phyloP scores from a whole-genome alignment of 192 early-diverging fungal species.

The Umbelopsis ramanniana region DNA sequence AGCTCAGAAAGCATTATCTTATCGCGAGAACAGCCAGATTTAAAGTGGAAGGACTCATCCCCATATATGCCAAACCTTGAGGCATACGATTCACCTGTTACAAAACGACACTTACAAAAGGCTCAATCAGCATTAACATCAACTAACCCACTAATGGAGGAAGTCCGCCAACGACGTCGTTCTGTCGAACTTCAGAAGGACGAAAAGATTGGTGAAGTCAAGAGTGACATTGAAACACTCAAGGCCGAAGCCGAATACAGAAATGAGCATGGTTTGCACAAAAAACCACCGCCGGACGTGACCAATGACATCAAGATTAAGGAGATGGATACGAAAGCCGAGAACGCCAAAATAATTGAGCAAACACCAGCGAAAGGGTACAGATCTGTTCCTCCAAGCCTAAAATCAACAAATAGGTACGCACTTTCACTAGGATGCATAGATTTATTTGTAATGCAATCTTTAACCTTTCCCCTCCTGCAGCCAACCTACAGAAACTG shows the following conservation, averaged over 20 bases:
- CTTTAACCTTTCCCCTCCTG: neutral
- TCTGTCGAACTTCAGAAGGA: slow-evolving; percentile 29
- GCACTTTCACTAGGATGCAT: neutral
- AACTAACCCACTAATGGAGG: slow-evolving; percentile 10
- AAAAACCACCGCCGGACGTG: slow-evolving; percentile 29
- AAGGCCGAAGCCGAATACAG: slow-evolving; percentile 28
- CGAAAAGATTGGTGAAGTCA: slow-evolving; percentile 11
- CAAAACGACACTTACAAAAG: slow-evolving; percentile 17
- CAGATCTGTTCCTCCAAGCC: neutral
- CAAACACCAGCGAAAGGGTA: slow-evolving; percentile 10
- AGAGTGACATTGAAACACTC: slow-evolving; percentile 25
- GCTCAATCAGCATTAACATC: slow-evolving; percentile 17
- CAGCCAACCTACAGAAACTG: slow-evolving; percentile 3
- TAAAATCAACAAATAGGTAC: slow-evolving; percentile 4
- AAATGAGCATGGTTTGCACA: slow-evolving; percentile 38
- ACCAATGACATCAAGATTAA: slow-evolving; percentile 19
- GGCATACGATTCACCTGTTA: slow-evolving; percentile 7
- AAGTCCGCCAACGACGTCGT: neutral
- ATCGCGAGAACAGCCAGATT: slow-evolving; percentile 8
- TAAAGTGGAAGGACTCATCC: slow-evolving; percentile 12
- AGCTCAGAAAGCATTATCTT: neutral
- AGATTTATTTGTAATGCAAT: neutral
- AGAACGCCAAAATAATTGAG: slow-evolving; percentile 8
- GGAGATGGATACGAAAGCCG: neutral
- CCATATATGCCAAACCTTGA: slow-evolving; percentile 20